phyloP scores from a whole-genome alignment of 129 eudicot species.

The Flaveria brownii region DNA sequence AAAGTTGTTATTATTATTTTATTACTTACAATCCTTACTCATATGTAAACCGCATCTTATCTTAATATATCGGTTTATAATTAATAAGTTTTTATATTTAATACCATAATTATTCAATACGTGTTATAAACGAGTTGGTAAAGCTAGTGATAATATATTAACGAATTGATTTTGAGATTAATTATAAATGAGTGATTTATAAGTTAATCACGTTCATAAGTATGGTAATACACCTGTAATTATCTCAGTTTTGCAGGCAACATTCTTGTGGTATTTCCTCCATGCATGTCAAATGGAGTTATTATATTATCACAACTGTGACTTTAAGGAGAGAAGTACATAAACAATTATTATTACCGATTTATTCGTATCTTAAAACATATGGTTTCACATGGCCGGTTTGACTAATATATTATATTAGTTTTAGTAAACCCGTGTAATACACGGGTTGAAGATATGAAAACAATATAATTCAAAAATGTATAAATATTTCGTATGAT shows the following conservation, averaged over 20 bases:
- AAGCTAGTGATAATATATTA: not conserved
- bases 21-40: too few relatives aligned
- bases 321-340: not conserved
- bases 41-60: too few relatives aligned
- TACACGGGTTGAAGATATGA: too few relatives aligned
- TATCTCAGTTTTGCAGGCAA: conserved; percentile 18
- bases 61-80: too few relatives aligned
- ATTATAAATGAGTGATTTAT: not conserved
- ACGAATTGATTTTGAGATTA: conserved; percentile 22
- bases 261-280: conserved; percentile 37
- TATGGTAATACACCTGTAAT: conserved; percentile 10
- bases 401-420: not conserved
- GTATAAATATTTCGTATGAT: too few relatives aligned
- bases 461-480: too few relatives aligned
- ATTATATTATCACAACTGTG: conserved; percentile 25
- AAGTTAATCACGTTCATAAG: not conserved
- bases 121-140: not conserved
- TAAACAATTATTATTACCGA: conserved; percentile 21
- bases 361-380: conserved; percentile 8
- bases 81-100: too few relatives aligned
- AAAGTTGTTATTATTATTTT: too few relatives aligned
- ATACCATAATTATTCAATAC: too few relatives aligned
- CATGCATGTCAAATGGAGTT: conserved; percentile 23
- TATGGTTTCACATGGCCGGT: conserved; percentile 11
- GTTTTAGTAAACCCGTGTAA: too few relatives aligned